Percentiles rank a stretch among this genome's conserved stretches.
Conservation (phyloP, 495 filamentous ascomycete species). For the Neurospora sublineolata region DNA sequence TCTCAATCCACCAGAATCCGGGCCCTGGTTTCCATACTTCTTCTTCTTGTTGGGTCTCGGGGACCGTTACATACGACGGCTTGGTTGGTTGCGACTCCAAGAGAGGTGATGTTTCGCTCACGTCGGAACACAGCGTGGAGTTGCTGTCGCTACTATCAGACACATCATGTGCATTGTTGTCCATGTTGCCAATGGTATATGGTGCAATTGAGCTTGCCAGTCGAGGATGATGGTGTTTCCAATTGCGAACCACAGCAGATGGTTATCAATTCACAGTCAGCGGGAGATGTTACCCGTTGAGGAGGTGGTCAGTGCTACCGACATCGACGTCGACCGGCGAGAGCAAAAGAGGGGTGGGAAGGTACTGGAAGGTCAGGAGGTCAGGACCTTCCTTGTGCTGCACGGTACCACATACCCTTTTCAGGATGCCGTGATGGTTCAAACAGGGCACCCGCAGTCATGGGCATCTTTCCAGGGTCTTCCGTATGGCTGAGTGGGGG, state of each 20-base stretch:
- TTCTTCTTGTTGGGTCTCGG: conserved; percentile 8
- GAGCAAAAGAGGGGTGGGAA: not conserved
- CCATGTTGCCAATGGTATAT: not conserved
- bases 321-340: not conserved
- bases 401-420: not conserved
- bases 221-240: not conserved
- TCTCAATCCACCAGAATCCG: conserved; percentile 31
- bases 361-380: not conserved
- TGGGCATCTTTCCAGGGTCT: not conserved
- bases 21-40: conserved; percentile 16
- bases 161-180: not conserved
- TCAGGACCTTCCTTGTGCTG: not conserved
- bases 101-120: conserved; percentile 14
- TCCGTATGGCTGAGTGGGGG: not conserved
- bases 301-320: not conserved
- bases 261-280: not conserved
- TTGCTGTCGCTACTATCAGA: not conserved
- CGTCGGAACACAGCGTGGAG: not conserved
- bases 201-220: not conserved
- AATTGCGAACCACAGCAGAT: not conserved
- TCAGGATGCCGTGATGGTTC: not conserved
- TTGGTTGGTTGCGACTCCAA: conserved; percentile 8
- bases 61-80: conserved; percentile 13
- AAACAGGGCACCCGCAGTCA: not conserved
- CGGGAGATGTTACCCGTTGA: not conserved